Percentiles rank a stretch among this genome's conserved stretches.
phyloP scores from a whole-genome alignment of 495 filamentous ascomycete genomes.

The Trichoderma parareesei region DNA sequence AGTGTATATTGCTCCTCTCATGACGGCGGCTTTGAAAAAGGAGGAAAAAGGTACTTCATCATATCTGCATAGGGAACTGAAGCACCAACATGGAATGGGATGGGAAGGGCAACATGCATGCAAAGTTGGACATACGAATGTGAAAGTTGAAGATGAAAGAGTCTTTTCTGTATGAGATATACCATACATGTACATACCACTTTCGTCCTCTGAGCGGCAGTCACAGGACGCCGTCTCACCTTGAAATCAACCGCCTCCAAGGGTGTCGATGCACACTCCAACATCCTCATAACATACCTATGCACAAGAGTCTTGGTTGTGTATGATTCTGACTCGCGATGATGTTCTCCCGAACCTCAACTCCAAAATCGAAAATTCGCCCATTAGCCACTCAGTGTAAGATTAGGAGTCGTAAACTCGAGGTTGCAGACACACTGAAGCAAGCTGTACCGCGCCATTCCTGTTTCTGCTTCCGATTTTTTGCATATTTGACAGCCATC shows the following conservation, averaged over 20 bases:
- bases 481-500: background rate
- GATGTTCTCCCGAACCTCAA: background rate
- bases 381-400: background rate
- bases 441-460: background rate
- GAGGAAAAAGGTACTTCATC: constrained; percentile 20
- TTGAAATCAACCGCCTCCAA: constrained; percentile 2
- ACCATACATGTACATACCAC: constrained; percentile 13
- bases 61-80: constrained; percentile 14
- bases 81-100: background rate
- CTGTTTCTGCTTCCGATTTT: background rate
- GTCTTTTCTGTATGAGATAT: constrained; percentile 4
- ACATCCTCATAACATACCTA: background rate
- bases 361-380: background rate
- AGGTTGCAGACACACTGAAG: background rate
- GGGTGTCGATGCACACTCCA: background rate
- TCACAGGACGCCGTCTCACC: background rate
- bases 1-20: constrained; percentile 47
- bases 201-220: constrained; percentile 7
- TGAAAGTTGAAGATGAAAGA: background rate
- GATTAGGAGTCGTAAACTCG: background rate
- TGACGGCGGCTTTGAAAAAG: constrained; percentile 18
- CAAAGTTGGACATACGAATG: constrained; percentile 4
- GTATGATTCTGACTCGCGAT: background rate
- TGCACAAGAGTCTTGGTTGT: background rate
- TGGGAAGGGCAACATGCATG: background rate